Percentiles rank a stretch among this genome's conserved stretches.
phyloP scores from a whole-genome alignment of 139 green algal genomes.

The Bryopsis sp. region DNA sequence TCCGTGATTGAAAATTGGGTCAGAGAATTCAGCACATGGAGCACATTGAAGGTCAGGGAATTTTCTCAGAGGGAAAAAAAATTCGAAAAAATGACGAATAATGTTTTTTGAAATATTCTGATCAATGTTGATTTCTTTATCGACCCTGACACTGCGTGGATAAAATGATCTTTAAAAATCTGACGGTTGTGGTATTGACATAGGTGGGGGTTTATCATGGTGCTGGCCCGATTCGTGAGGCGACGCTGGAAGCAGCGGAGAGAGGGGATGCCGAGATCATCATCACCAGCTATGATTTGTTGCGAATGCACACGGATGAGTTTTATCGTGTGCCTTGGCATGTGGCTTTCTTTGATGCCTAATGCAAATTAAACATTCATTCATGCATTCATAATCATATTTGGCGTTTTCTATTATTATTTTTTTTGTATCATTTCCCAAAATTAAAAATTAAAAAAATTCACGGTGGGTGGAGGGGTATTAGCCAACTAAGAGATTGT shows the following conservation, averaged over 20 bases:
- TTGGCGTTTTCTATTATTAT: too few relatives aligned
- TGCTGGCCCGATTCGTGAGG: not conserved
- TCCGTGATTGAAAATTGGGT: slow-evolving; percentile 42
- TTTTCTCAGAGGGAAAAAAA: too few relatives aligned
- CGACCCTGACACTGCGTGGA: not conserved
- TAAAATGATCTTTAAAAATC: too few relatives aligned
- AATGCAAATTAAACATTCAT: too few relatives aligned
- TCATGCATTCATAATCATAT: too few relatives aligned
- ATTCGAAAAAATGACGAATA: too few relatives aligned
- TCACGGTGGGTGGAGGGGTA: too few relatives aligned
- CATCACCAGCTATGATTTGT: slow-evolving; percentile 26
- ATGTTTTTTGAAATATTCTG: not conserved
- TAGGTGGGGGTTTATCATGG: not conserved
- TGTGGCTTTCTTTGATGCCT: not conserved
- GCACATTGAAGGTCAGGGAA: slow-evolving; percentile 22
- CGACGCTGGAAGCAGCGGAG: not conserved
- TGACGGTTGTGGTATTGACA: not conserved
- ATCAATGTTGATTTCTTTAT: not conserved
- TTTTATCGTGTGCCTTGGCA: not conserved
- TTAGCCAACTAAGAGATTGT: too few relatives aligned
- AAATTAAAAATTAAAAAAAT: too few relatives aligned
- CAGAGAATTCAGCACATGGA: slow-evolving; percentile 29
- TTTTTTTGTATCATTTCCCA: too few relatives aligned
- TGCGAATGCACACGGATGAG: slow-evolving; percentile 17
- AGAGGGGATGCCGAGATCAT: slow-evolving; percentile 25